Conservation (phyloP, 2,329 filamentous ascomycete genomes). For the Daldinia sp. region DNA sequence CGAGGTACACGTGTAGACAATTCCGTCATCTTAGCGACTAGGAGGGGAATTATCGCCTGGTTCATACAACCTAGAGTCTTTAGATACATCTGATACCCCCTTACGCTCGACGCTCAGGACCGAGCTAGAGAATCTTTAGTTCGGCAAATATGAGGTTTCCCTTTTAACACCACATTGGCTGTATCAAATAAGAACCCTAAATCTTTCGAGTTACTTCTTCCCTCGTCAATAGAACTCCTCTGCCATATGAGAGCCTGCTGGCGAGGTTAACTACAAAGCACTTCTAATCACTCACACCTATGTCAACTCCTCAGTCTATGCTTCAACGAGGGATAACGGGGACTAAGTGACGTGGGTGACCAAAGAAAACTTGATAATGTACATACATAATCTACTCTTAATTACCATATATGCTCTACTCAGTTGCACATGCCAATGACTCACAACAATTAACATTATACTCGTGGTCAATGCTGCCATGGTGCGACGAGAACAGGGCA, state of each 20-base stretch:
- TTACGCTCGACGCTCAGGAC: neutral
- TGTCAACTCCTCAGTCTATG: neutral
- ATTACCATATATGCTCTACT: neutral
- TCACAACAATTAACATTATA: neutral
- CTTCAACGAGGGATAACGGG: too few relatives aligned
- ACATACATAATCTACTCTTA: neutral
- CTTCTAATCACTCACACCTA: neutral
- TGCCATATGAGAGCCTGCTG: neutral
- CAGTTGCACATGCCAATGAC: neutral
- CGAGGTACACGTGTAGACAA: slow-evolving; percentile 1
- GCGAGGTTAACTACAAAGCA: neutral
- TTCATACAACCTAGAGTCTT: slow-evolving; percentile 5
- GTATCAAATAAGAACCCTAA: too few relatives aligned
- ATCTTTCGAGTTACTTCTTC: neutral
- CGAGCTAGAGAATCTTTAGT: neutral
- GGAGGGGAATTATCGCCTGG: neutral
- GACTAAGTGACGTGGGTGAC: too few relatives aligned
- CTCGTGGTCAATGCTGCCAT: neutral
- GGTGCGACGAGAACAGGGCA: neutral
- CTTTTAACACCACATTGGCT: too few relatives aligned
- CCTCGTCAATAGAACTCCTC: neutral
- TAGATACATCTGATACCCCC: slow-evolving; percentile 1
- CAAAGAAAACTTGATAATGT: too few relatives aligned
- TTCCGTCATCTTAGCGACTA: neutral
- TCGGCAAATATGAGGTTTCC: slow-evolving; percentile 9